Conservation (phyloP, 768 basidiomycete genomes). For the Lactifluus volemus region DNA sequence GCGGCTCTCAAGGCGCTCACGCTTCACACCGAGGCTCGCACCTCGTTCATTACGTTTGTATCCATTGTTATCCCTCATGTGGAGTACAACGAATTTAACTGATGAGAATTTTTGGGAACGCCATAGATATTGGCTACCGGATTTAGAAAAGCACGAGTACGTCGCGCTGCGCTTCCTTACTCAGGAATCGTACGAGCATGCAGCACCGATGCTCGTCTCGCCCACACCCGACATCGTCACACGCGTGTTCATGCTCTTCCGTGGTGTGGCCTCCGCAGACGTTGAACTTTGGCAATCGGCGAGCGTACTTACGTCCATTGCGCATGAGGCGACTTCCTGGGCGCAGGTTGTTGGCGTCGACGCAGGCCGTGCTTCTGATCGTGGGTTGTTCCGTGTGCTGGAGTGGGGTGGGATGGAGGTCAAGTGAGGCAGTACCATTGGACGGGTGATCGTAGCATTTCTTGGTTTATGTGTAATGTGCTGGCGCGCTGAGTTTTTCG, state of each 20-base stretch:
- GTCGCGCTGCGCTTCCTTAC: constrained; percentile 39
- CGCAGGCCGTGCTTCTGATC: constrained; percentile 22
- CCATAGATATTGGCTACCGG: constrained; percentile 35
- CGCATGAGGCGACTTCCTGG: constrained; percentile 26
- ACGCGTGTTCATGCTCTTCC: constrained; percentile 42
- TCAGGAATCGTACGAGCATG: constrained; percentile 34
- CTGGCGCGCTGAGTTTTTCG: not conserved
- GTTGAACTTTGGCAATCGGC: constrained; percentile 16
- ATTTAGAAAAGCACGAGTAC: constrained; percentile 31
- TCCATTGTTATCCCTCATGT: constrained; percentile 10
- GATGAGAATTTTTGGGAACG: too few relatives aligned
- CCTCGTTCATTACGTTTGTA: constrained; percentile 38
- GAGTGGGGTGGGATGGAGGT: not conserved
- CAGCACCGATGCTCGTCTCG: constrained; percentile 23
- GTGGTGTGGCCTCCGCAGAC: constrained; percentile 26
- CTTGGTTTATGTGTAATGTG: not conserved
- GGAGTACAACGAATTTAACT: not conserved
- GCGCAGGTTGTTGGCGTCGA: constrained; percentile 30
- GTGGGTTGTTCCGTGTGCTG: constrained; percentile 26
- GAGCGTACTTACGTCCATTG: not conserved
- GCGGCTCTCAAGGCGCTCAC: constrained; percentile 20
- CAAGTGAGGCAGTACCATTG: not conserved
- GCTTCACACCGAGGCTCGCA: constrained; percentile 17
- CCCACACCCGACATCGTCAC: constrained; percentile 37
- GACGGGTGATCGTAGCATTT: not conserved